phyloP scores from a whole-genome alignment of 2,329 filamentous ascomycete genomes.

The Truncatella angustata region DNA sequence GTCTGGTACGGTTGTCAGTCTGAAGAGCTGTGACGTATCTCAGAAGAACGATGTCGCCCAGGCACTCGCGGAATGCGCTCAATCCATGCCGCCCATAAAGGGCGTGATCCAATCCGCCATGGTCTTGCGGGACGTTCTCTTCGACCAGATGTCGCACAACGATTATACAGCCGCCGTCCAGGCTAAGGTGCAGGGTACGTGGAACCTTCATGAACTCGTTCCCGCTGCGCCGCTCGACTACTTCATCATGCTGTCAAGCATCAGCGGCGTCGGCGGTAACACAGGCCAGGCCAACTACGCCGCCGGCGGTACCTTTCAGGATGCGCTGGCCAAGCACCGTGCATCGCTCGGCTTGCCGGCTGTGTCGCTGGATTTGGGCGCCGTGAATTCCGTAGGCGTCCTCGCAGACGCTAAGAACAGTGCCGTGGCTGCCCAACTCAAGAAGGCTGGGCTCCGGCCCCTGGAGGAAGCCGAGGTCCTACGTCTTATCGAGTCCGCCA shows the following conservation, averaged over 20 bases:
- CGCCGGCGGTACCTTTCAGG: slow-evolving; percentile 23
- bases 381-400: neutral
- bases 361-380: too few species aligned
- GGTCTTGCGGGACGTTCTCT: too few species aligned
- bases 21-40: too few species aligned
- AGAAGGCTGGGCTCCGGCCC: too few species aligned
- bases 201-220: slow-evolving; percentile 20
- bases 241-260: slow-evolving; percentile 25
- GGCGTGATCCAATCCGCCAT: too few species aligned
- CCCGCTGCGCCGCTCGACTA: slow-evolving; percentile 22
- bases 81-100: too few species aligned
- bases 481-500: too few species aligned
- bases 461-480: too few species aligned
- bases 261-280: slow-evolving; percentile 20
- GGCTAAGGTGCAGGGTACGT: slow-evolving; percentile 21
- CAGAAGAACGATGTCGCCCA: slow-evolving; percentile 29
- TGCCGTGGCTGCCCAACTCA: too few species aligned
- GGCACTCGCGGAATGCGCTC: too few species aligned
- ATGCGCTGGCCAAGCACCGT: slow-evolving; percentile 15
- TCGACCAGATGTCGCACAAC: neutral
- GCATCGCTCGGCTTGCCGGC: neutral
- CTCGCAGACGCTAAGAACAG: neutral
- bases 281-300: slow-evolving; percentile 24
- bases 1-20: too few species aligned
- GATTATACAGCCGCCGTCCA: slow-evolving; percentile 16